phyloP scores from a whole-genome alignment of 106 monocot species.

The Acanthochlamys bracteata region DNA sequence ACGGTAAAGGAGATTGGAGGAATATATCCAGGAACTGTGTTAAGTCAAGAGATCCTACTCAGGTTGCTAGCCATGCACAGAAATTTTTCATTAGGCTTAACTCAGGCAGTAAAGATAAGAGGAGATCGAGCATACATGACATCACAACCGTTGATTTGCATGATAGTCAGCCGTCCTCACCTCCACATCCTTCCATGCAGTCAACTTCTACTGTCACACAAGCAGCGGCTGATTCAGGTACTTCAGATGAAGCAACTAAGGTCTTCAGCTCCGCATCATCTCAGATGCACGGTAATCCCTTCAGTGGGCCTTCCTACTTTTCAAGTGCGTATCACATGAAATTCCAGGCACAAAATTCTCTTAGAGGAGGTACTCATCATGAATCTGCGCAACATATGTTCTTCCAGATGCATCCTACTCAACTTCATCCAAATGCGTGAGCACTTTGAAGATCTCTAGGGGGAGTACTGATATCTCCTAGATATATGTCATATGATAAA shows the following conservation, averaged over 20 bases:
- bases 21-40: conserved; percentile 80
- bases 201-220: conserved; percentile 12
- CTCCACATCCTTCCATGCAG: conserved; percentile 27
- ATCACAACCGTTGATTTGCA: conserved; percentile 57
- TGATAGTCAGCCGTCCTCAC: conserved; percentile 29
- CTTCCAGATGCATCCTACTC: conserved; percentile 18
- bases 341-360: conserved; percentile 19
- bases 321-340: conserved; percentile 24
- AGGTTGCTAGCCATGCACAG: conserved; percentile 86
- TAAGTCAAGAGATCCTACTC: conserved; percentile 58
- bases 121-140: conserved; percentile 93
- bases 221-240: conserved; percentile 20
- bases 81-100: conserved; percentile 85
- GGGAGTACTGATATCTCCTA: too few relatives aligned
- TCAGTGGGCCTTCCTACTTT: conserved; percentile 21
- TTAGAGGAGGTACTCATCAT: conserved; percentile 7
- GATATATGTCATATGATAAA: too few relatives aligned
- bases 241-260: conserved; percentile 11
- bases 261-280: conserved; percentile 13
- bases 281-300: conserved; percentile 9
- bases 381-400: conserved; percentile 18
- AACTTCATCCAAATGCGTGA: conserved; percentile 10
- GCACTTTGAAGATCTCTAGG: not conserved
- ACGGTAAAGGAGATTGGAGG: conserved; percentile 91
- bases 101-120: conserved; percentile 79